Evolutionary conservation across 176 grass and related monocot genomes (phyloP).

Genomic region (Musa itinerans): DNA sequence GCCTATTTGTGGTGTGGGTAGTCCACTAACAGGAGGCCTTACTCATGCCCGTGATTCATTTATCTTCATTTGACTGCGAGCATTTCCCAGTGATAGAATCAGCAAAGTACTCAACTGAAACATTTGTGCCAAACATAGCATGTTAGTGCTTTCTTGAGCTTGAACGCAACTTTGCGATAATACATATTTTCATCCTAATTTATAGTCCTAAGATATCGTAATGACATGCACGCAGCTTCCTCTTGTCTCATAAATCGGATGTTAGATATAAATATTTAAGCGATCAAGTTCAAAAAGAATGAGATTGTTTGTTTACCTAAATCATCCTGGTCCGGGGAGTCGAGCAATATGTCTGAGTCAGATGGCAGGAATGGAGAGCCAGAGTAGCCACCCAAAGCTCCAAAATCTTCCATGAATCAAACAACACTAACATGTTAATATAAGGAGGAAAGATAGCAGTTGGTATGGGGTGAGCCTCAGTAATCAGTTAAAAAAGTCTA

Average conservation of each 20-base stretch:
- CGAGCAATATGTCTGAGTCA: conserved; percentile 77
- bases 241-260: background rate
- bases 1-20: background rate
- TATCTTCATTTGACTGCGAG: conserved; percentile 73
- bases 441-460: background rate
- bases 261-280: background rate
- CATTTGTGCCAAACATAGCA: background rate
- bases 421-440: background rate
- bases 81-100: conserved; percentile 52
- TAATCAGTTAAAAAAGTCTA: background rate
- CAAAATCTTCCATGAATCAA: conserved; percentile 43
- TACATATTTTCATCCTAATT: background rate
- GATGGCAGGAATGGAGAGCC: conserved; percentile 86
- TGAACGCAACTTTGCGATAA: background rate
- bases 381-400: conserved; percentile 58
- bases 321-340: conserved; percentile 80
- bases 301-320: conserved; percentile 48
- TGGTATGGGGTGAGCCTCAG: background rate
- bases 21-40: background rate
- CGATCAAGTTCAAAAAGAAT: background rate
- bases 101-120: conserved; percentile 80
- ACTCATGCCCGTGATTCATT: background rate
- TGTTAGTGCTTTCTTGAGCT: background rate
- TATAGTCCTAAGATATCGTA: background rate
- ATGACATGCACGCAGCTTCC: background rate